Base-by-base conservation (phyloP, 176 grass and related monocot genomes). In the Neostapfia colusana region DNA sequence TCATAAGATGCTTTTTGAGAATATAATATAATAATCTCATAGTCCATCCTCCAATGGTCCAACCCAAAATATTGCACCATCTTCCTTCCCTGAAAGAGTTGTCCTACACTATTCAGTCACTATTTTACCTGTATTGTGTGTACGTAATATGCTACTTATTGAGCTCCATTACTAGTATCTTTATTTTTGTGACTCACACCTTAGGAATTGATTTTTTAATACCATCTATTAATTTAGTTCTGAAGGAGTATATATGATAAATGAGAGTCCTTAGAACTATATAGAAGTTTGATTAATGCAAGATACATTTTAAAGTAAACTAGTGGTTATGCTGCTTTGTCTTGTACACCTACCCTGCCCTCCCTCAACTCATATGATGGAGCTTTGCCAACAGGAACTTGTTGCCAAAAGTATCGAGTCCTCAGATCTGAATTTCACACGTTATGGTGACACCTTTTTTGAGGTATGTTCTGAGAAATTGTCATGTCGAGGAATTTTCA, bases 361-460 rank as follows among this genome's bases (percentile, higher is more conserved):
- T 10, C 58, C 24, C 56, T 38, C 14, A 9, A 53, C 41, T 86
- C 20, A 43, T n/a, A 75, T 59, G 38, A 81, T 58, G 17, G 36
- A 24, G 28, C 31, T 73, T 80, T 14, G 10, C 42, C 76, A 18
- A 8, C 74, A 97, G 93, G 93, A 97, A 93, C 90, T 93, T 97
- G 77, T 97, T 75, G 94, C 91, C 60, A 97, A 89, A 87, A 89
- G 82, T 67, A 87, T 97, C 1, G 94, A 97, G 86, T 97, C 94
- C 41, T 93, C 90, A 50, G 91, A 97, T 82, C 94, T 97, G 78
- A 97, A 97, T 88, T 97, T 91, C 84, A 91, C 90, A 74, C 91
- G 94, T 75, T 97, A 97, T 62, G 94, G 94, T 62, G 94, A 97
- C 84, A 97, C 94, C 57, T 91, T 97, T 81, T 97, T 97, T 81